Conservation (phyloP, 2,329 filamentous ascomycete genomes). For the Diaporthe citri region DNA sequence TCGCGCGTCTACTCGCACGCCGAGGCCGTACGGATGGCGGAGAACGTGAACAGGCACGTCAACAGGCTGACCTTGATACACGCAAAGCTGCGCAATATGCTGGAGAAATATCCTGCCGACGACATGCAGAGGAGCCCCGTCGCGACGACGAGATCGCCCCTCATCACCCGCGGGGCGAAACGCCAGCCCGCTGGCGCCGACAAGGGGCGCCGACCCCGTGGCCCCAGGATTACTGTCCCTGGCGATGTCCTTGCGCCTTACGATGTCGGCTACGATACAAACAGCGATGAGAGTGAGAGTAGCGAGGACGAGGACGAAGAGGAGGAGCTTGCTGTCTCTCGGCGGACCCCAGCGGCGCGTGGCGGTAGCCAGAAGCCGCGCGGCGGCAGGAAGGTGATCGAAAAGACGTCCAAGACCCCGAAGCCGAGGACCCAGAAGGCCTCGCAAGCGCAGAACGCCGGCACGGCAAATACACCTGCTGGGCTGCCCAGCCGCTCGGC, state of each 20-base stretch:
- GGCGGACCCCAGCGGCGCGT: conserved; percentile 51
- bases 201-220: conserved; percentile 59
- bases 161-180: conserved; percentile 62
- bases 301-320: conserved; percentile 66
- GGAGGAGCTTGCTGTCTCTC: conserved; percentile 57
- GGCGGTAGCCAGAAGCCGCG: conserved; percentile 52
- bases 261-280: conserved; percentile 72
- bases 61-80: conserved; percentile 70
- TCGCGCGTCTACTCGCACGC: conserved; percentile 71
- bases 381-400: conserved; percentile 59
- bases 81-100: conserved; percentile 70
- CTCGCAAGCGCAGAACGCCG: conserved; percentile 43
- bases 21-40: conserved; percentile 73
- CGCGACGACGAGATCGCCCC: conserved; percentile 64
- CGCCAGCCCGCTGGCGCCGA: conserved; percentile 55
- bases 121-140: conserved; percentile 66
- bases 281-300: conserved; percentile 65
- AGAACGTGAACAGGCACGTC: conserved; percentile 73
- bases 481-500: conserved; percentile 43
- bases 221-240: conserved; percentile 73
- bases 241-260: conserved; percentile 76
- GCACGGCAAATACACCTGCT: neutral
- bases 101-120: conserved; percentile 68
- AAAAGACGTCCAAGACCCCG: conserved; percentile 54
- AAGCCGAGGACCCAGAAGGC: conserved; percentile 53